These are phyloP conservation scores for Sanghuangporus baumii DNA, from an alignment of 1,284 basidiomycete genomes.

Conservation along the genomic window DNA sequence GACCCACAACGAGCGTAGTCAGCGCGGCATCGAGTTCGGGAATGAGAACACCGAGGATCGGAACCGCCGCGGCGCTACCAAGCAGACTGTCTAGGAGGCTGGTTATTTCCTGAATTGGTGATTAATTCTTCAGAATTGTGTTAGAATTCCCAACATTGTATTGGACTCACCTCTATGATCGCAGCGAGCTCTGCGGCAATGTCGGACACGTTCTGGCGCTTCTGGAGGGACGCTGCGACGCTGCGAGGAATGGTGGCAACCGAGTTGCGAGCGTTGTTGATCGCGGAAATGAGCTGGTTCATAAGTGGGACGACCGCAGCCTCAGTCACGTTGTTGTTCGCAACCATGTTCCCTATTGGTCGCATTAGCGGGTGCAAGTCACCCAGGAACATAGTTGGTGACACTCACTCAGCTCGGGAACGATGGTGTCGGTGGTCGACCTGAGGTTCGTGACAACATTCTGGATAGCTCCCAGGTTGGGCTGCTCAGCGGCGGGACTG, in stretches of 20 bases:
- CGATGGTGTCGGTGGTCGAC: constrained; percentile 1
- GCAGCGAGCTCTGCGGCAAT: constrained; percentile 25
- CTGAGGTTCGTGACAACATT: constrained; percentile 7
- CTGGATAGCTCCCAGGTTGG: background rate
- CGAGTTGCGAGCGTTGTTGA: constrained; percentile 23
- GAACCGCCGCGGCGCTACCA: background rate
- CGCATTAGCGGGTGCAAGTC: background rate
- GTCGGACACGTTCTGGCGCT: constrained; percentile 25
- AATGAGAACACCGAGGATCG: constrained; percentile 17
- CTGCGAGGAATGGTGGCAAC: constrained; percentile 21
- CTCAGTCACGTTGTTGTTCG: constrained; percentile 22
- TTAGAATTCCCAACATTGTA: background rate
- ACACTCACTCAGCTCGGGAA: constrained; percentile 12
- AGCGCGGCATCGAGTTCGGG: constrained; percentile 19
- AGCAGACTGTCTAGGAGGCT: constrained; percentile 2
- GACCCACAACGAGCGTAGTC: constrained; percentile 16
- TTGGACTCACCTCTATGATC: constrained; percentile 19
- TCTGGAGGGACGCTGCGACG: constrained; percentile 17
- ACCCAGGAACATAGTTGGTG: background rate
- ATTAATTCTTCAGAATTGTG: background rate
- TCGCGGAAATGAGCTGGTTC: constrained; percentile 23
- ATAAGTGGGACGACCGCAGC: constrained; percentile 27
- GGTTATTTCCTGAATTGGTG: background rate
- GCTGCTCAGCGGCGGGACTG: background rate
- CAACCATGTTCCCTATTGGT: constrained; percentile 21